Percentiles rank a stretch among this genome's conserved stretches.
These are phyloP conservation scores for Leptographium galeiforme DNA, from an alignment of 2,329 filamentous ascomycete species.

Conservation along the genomic window DNA sequence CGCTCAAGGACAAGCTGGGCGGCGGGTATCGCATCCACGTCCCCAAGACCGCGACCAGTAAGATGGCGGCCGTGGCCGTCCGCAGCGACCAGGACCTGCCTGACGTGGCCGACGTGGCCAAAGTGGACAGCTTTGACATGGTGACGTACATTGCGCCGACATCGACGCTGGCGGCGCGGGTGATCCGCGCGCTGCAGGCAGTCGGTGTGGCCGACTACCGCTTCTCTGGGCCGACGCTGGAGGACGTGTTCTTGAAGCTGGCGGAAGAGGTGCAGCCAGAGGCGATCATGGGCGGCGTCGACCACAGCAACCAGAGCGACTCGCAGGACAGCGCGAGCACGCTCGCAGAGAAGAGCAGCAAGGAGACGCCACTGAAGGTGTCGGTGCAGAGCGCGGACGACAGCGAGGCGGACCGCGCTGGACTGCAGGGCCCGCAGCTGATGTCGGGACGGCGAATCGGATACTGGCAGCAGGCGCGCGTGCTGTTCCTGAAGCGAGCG, in stretches of 20 bases:
- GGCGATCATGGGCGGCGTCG: not conserved
- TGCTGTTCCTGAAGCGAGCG: conserved; percentile 65
- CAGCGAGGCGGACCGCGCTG: not conserved
- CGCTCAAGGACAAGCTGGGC: conserved; percentile 69
- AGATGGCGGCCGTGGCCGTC: conserved; percentile 10
- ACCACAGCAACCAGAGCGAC: not conserved
- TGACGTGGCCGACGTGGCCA: conserved; percentile 40
- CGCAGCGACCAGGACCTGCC: conserved; percentile 20
- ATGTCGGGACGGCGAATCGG: conserved; percentile 57
- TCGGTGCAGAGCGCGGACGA: not conserved
- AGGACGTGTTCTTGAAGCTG: conserved; percentile 80
- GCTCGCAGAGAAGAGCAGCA: not conserved
- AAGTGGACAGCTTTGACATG: conserved; percentile 53
- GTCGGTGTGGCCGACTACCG: conserved; percentile 63
- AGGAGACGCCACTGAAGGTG: not conserved
- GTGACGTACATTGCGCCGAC: conserved; percentile 59
- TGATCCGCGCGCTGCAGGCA: conserved; percentile 56
- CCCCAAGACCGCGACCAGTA: conserved; percentile 30
- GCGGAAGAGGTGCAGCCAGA: conserved; percentile 57
- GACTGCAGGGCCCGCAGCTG: conserved; percentile 32
- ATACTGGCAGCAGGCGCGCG: conserved; percentile 54
- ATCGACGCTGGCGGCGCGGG: conserved; percentile 55
- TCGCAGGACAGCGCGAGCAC: not conserved
- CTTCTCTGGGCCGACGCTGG: conserved; percentile 78
- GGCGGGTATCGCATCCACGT: conserved; percentile 76